Percentiles rank a stretch among this genome's conserved stretches.
Conservation (phyloP, 345 rosid species). For the Aquilaria yunnanensis region DNA sequence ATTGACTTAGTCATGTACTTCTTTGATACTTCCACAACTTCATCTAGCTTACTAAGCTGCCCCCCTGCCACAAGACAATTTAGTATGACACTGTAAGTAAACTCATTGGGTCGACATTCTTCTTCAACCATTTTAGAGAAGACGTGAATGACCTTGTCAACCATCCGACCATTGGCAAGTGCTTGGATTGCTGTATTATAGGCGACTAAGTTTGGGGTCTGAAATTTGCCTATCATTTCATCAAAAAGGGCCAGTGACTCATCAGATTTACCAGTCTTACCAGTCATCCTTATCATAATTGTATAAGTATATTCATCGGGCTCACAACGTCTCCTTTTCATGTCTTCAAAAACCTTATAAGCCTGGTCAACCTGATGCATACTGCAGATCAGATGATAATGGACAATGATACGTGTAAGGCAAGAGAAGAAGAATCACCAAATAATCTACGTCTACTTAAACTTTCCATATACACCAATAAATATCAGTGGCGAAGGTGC, state of each 20-base stretch:
- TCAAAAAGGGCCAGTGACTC: slow-evolving; percentile 59
- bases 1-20: slow-evolving; percentile 66
- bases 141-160: slow-evolving; percentile 62
- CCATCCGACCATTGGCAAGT: slow-evolving; percentile 53
- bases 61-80: slow-evolving; percentile 58
- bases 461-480: too few species aligned
- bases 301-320: slow-evolving; percentile 80
- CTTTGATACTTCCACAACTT: slow-evolving; percentile 56
- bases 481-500: too few species aligned
- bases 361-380: slow-evolving; percentile 69
- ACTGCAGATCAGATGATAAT: slow-evolving; percentile 68
- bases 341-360: slow-evolving; percentile 65
- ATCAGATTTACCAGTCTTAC: slow-evolving; percentile 55
- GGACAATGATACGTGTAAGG: slow-evolving; percentile 7
- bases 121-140: slow-evolving; percentile 70
- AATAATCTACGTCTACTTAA: too few species aligned
- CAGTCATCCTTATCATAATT: slow-evolving; percentile 75
- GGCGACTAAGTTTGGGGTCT: slow-evolving; percentile 46
- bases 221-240: slow-evolving; percentile 59
- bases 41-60: slow-evolving; percentile 58
- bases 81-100: slow-evolving; percentile 55
- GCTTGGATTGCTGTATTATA: slow-evolving; percentile 82
- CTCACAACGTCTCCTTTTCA: slow-evolving; percentile 60
- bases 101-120: slow-evolving; percentile 60
- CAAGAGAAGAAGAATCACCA: too few species aligned